Conservation (phyloP, 352 stramenopile species). For the Globisporangium cylindrosporum region DNA sequence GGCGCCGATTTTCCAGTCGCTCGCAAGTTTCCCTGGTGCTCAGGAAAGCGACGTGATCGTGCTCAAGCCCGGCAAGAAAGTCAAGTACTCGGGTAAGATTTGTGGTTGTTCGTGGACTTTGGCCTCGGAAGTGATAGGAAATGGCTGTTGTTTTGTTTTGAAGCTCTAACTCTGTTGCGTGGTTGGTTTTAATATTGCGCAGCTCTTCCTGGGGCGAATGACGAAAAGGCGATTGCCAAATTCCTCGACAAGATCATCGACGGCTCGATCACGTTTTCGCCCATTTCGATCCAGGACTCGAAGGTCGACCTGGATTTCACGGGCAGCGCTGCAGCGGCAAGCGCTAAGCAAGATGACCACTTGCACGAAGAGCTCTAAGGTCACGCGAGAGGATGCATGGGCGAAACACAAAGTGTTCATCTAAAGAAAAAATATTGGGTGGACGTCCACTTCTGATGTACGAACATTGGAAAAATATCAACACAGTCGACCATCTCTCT, state of each 20-base stretch:
- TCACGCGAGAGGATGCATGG: neutral
- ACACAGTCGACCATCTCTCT: neutral
- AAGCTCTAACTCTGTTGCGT: neutral
- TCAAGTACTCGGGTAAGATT: constrained; percentile 61
- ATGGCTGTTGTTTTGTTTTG: neutral
- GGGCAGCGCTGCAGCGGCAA: neutral
- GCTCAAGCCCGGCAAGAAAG: constrained; percentile 53
- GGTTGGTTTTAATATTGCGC: neutral
- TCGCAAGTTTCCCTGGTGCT: constrained; percentile 36
- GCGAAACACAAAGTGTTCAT: neutral
- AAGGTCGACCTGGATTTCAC: constrained; percentile 14
- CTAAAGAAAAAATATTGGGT: neutral
- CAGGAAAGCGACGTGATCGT: constrained; percentile 36
- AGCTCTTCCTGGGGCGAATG: constrained; percentile 34
- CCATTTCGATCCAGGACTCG: constrained; percentile 10
- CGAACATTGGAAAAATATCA: neutral
- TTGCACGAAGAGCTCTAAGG: constrained; percentile 7
- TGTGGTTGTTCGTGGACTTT: neutral
- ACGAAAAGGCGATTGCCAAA: constrained; percentile 34
- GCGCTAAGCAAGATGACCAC: neutral
- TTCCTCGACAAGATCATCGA: constrained; percentile 68
- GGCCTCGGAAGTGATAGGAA: neutral
- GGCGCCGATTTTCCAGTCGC: constrained; percentile 32
- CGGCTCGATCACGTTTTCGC: constrained; percentile 47
- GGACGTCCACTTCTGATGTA: neutral